A percentile compares a stretch with the other conserved stretches of the same genome.
Conservation (phyloP, 192 early-diverging fungal species). For the Oehlia diaphana region DNA sequence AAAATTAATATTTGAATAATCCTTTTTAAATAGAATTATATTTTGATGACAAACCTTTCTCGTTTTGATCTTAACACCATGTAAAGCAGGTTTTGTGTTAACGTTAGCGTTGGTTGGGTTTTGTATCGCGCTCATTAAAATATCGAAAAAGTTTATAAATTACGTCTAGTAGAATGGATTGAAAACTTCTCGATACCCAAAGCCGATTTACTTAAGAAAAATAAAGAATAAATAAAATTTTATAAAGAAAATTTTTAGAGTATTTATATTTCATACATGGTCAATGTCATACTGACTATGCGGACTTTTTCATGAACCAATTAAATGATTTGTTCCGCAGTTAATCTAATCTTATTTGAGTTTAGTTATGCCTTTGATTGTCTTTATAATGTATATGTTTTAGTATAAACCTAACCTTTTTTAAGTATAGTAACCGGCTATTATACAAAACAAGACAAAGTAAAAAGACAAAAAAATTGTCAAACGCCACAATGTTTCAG, state of each 20-base stretch:
- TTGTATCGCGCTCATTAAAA: conserved; percentile 52
- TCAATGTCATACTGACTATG: background rate
- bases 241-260: background rate
- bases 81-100: conserved; percentile 51
- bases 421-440: too few species aligned
- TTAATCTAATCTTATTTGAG: too few species aligned
- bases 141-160: background rate
- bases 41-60: conserved; percentile 50
- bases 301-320: background rate
- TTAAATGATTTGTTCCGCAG: background rate
- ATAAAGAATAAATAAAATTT: background rate
- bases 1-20: background rate
- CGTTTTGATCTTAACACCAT: conserved; percentile 70
- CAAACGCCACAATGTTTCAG: too few species aligned
- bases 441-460: too few species aligned
- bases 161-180: background rate
- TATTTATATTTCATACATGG: background rate
- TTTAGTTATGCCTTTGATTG: too few species aligned
- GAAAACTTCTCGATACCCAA: background rate
- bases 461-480: too few species aligned
- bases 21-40: too few species aligned
- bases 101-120: conserved; percentile 38
- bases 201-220: background rate
- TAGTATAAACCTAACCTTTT: too few species aligned
- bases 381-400: too few species aligned